Evolutionary conservation across 2,329 filamentous ascomycete genomes (phyloP), one percentile per base, ranked within the genome.

Genomic region (Scedosporium dehoogii): DNA sequence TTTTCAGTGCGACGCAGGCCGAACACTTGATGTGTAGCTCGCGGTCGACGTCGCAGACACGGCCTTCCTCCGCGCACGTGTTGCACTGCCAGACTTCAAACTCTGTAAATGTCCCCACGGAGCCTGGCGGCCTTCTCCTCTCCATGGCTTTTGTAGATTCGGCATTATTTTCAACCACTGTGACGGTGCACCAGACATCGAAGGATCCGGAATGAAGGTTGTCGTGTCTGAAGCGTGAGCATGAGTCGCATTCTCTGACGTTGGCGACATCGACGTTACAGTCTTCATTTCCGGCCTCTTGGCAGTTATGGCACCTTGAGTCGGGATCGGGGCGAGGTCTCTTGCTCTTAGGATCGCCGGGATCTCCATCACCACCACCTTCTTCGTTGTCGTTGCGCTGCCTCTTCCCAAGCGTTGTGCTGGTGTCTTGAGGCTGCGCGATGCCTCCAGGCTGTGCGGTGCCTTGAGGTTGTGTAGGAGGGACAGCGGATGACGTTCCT

Each of bases 1-100:
- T 33, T 5, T 18, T 25, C 4, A 53, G 7, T 9, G 59, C 27
- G 25, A 6, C 12, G 46, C 59, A 61, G 46, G 44, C n/a, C 16
- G 59, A 21, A 38, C 59, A 61, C 25, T 21, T 3, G 16, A 61
- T 25, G 44, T 14, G 18, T 21, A 61, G 33, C 42, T 53, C 23
- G 10, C 59, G 48, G 25, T 63, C 62, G 29, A 42, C 58, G 29
- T 63, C 62, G 59, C 62, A 63, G 48, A 48, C 14, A 12, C 27
- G 38, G 23, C 59, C 56, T n/a, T 44, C 33, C 7, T 5, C 14
- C 6, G 29, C 41, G 38, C 62, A 63, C 14, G 4, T 2, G 25
- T 41, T 53, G 59, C 62, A 63, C 53, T 61, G 59, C 59, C 59
- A 61, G n/a, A 55, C 16, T 3, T 21, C 21, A 6, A 7, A 7